Conservation (phyloP, 2,329 filamentous ascomycete species). For the Xylariaceae sp. region DNA sequence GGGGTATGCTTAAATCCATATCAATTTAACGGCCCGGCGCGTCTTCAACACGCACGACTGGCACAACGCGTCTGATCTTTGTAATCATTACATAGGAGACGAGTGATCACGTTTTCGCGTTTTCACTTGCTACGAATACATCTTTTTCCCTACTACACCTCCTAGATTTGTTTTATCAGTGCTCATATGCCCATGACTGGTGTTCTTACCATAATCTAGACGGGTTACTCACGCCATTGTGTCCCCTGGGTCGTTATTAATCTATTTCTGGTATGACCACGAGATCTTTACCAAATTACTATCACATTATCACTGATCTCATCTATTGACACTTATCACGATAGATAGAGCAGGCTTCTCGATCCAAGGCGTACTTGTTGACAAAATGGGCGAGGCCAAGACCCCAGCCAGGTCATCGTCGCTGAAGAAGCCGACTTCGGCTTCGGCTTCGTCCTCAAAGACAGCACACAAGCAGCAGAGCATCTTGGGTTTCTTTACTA, state of each 20-base stretch:
- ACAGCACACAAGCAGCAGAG: conserved; percentile 62
- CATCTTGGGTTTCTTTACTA: conserved; percentile 76
- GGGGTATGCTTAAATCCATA: background rate
- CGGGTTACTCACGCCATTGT: background rate
- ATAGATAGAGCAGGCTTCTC: background rate
- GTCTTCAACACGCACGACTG: background rate
- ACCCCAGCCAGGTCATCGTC: conserved; percentile 36
- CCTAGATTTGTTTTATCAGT: background rate
- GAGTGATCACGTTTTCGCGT: background rate
- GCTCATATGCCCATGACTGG: background rate
- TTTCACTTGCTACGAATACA: background rate
- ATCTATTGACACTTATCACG: background rate
- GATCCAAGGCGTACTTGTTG: background rate
- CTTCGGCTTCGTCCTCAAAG: conserved; percentile 31
- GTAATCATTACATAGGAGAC: background rate
- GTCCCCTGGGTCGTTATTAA: background rate
- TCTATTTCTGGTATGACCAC: background rate
- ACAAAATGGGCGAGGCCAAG: conserved; percentile 29
- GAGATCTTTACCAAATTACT: background rate
- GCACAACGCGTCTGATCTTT: background rate
- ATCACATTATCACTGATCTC: background rate
- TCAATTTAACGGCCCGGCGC: background rate
- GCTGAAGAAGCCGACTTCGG: conserved; percentile 42
- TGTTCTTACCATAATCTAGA: background rate
- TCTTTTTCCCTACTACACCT: background rate